Evolutionary conservation across 441 rosid genomes (phyloP).

Genomic region (Breynia disticha): DNA sequence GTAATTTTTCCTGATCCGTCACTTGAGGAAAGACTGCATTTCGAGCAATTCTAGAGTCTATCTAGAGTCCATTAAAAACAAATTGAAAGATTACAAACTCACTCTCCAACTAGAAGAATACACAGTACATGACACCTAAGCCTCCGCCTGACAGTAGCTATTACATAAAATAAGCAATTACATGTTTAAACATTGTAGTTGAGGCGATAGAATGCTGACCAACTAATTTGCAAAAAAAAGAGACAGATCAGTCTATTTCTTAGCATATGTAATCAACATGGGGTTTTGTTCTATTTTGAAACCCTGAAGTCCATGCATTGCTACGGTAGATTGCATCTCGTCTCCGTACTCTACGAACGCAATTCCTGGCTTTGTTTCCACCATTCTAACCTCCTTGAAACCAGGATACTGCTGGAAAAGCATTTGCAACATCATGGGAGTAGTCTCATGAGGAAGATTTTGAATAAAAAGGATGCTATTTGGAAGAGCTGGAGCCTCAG

Average conservation of each 20-base stretch:
- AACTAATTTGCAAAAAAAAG: no score
- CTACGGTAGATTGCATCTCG: conserved; percentile 86
- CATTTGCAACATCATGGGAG: conserved; percentile 76
- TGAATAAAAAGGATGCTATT: conserved; percentile 87
- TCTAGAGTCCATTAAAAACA: no score
- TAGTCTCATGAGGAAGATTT: conserved; percentile 78
- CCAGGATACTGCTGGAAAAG: conserved; percentile 66
- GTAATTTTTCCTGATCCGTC: no score
- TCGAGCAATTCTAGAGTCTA: no score
- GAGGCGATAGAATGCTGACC: no score
- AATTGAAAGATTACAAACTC: no score
- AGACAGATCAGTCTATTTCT: conserved; percentile 41
- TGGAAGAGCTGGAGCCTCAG: conserved; percentile 92
- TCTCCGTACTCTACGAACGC: conserved; percentile 87
- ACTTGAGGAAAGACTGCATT: no score
- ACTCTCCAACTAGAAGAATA: no score
- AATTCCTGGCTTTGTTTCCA: conserved; percentile 90
- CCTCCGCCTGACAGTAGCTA: no score
- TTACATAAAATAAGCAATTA: no score
- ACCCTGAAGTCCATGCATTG: conserved; percentile 81
- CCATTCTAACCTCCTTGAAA: conserved; percentile 91
- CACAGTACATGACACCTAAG: no score
- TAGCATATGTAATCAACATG: conserved; percentile 85
- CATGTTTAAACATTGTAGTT: no score
- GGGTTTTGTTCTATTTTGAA: conserved; percentile 69